Conservation (phyloP, 1,284 basidiomycete genomes). For the Ganoderma boninense region DNA sequence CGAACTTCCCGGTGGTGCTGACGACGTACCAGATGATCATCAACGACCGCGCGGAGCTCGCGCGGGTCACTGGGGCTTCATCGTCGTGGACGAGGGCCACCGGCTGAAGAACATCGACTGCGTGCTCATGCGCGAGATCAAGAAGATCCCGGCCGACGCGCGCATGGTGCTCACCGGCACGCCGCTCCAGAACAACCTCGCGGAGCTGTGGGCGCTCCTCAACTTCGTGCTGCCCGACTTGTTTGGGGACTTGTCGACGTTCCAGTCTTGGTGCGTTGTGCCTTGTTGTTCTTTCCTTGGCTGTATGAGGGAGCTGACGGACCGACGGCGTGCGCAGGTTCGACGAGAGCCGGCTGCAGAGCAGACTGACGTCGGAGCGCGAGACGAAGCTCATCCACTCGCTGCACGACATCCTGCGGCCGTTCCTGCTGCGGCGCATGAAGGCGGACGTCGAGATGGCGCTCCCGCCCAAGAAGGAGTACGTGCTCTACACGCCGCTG, state of each 20-base stretch:
- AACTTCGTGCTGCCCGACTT: slow-evolving; percentile 95
- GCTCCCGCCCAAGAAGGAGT: slow-evolving; percentile 94
- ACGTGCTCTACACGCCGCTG: slow-evolving; percentile 91
- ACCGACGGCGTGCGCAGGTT: slow-evolving; percentile 58
- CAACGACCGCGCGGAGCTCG: slow-evolving; percentile 75
- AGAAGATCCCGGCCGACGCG: slow-evolving; percentile 86
- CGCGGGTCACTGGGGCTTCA: slow-evolving; percentile 88
- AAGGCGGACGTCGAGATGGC: slow-evolving; percentile 91
- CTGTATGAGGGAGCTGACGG: not conserved
- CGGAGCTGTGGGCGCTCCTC: slow-evolving; percentile 93
- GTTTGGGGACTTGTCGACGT: slow-evolving; percentile 90
- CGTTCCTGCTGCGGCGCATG: slow-evolving; percentile 92
- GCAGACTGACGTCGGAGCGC: slow-evolving; percentile 64
- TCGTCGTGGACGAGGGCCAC: slow-evolving; percentile 97
- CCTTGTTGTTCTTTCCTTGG: not conserved
- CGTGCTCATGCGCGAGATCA: slow-evolving; percentile 91
- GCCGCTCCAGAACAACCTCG: slow-evolving; percentile 93
- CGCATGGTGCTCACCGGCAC: slow-evolving; percentile 95
- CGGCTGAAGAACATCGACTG: slow-evolving; percentile 94
- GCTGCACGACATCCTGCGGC: slow-evolving; percentile 92
- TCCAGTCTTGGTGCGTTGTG: slow-evolving; percentile 84
- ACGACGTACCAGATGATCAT: slow-evolving; percentile 97
- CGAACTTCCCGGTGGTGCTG: slow-evolving; percentile 80
- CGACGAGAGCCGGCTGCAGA: slow-evolving; percentile 71
- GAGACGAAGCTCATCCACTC: slow-evolving; percentile 78